Evolutionary conservation across 176 grass and related monocot genomes (phyloP).

Genomic region (Hyparrhenia diplandra): DNA sequence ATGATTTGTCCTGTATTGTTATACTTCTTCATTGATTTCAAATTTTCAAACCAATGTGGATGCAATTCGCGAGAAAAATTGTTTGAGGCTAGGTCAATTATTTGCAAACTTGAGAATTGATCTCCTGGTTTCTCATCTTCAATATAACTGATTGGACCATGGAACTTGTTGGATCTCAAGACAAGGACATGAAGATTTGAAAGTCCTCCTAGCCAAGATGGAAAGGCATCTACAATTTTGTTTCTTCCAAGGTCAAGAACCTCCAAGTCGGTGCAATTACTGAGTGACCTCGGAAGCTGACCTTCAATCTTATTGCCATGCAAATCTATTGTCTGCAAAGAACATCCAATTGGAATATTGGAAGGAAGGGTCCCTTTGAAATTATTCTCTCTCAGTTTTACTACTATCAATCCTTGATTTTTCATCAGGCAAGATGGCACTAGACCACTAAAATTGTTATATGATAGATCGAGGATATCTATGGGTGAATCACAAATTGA

Average conservation of each 20-base stretch:
- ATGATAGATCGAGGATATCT: not conserved
- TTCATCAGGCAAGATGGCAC: conserved; percentile 14
- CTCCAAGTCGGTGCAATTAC: not conserved
- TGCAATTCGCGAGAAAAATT: conserved; percentile 14
- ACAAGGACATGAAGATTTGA: conserved; percentile 17
- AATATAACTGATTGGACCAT: not conserved
- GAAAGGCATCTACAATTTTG: conserved; percentile 18
- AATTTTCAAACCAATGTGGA: not conserved
- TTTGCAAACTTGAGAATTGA: conserved; percentile 16
- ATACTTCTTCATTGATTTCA: not conserved
- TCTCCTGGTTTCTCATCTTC: not conserved
- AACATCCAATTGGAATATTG: conserved; percentile 2
- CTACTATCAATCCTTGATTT: not conserved
- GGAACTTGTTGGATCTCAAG: conserved; percentile 27
- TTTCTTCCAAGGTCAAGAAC: conserved; percentile 35
- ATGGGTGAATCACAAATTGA: conserved; percentile 2
- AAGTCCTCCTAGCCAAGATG: conserved; percentile 28
- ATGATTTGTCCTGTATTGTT: not conserved
- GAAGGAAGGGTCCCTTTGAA: not conserved
- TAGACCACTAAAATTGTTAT: not conserved
- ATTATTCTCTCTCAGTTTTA: conserved; percentile 25
- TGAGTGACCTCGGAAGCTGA: conserved; percentile 14
- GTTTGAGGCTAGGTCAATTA: conserved; percentile 47
- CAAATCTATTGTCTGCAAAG: conserved; percentile 6
- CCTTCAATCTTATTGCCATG: conserved; percentile 22